Evolutionary conservation across 345 rosid genomes (phyloP).

Genomic region (Cochlearia excelsa): DNA sequence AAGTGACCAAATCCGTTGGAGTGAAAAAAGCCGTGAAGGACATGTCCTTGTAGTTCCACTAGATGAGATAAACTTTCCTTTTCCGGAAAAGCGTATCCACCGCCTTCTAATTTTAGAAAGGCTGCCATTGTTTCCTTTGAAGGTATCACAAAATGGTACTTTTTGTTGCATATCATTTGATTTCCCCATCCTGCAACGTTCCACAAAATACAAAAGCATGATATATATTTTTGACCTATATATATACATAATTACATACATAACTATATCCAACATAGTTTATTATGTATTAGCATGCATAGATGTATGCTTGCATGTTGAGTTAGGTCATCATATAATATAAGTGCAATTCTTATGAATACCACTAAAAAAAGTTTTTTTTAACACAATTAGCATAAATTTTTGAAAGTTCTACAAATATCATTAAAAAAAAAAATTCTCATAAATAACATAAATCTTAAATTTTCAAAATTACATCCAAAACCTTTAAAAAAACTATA

Average conservation of each 20-base stretch:
- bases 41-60: conserved; percentile 50
- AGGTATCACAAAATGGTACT: conserved; percentile 83
- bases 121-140: conserved; percentile 56
- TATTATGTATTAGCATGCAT: neutral
- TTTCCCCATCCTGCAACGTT: conserved; percentile 72
- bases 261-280: too few relatives aligned
- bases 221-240: conserved; percentile 17
- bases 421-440: too few relatives aligned
- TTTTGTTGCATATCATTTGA: conserved; percentile 78
- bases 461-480: too few relatives aligned
- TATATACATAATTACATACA: neutral
- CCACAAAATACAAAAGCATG: conserved; percentile 1
- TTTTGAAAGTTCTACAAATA: too few relatives aligned
- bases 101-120: conserved; percentile 40
- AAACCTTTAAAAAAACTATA: too few relatives aligned
- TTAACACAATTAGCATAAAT: too few relatives aligned
- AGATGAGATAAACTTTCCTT: conserved; percentile 46
- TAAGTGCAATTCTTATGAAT: too few relatives aligned
- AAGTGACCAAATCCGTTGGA: conserved; percentile 90
- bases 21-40: conserved; percentile 83
- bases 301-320: neutral
- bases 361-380: too few relatives aligned
- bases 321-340: conserved; percentile 1
- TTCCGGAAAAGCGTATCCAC: conserved; percentile 22
- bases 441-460: too few relatives aligned